These are phyloP conservation scores for Xylaria sp. DNA, from an alignment of 2,329 filamentous ascomycete species.

Conservation along the genomic window DNA sequence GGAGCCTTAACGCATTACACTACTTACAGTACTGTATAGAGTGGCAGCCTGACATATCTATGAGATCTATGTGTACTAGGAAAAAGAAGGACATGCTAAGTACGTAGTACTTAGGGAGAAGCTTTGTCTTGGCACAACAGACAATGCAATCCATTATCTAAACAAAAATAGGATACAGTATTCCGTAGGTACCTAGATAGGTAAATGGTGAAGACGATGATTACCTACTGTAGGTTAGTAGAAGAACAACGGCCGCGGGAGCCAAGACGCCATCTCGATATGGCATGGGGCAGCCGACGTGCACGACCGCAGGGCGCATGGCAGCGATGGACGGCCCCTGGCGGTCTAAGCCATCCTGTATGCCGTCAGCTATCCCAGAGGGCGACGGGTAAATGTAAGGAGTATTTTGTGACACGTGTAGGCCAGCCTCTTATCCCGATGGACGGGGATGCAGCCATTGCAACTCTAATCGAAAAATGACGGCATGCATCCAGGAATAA, in stretches of 20 bases:
- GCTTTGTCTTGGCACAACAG: no score
- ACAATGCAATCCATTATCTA: no score
- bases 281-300: conserved; percentile 13
- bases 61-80: no score
- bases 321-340: background rate
- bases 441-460: background rate
- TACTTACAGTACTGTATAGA: no score
- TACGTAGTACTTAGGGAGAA: no score
- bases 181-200: no score
- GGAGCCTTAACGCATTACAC: no score
- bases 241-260: background rate
- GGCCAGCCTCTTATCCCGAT: background rate
- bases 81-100: no score
- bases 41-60: no score
- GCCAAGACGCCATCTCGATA: conserved; percentile 26
- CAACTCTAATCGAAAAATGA: background rate
- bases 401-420: background rate
- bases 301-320: conserved; percentile 10
- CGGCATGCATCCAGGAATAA: no score
- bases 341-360: conserved; percentile 8
- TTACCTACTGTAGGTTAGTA: background rate
- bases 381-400: background rate
- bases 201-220: background rate
- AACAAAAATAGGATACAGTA: no score
- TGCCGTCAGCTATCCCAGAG: conserved; percentile 7